Percentiles rank a stretch among this genome's conserved stretches.
Conservation (phyloP, 352 stramenopile genomes). For the Phytophthora cryptogea region DNA sequence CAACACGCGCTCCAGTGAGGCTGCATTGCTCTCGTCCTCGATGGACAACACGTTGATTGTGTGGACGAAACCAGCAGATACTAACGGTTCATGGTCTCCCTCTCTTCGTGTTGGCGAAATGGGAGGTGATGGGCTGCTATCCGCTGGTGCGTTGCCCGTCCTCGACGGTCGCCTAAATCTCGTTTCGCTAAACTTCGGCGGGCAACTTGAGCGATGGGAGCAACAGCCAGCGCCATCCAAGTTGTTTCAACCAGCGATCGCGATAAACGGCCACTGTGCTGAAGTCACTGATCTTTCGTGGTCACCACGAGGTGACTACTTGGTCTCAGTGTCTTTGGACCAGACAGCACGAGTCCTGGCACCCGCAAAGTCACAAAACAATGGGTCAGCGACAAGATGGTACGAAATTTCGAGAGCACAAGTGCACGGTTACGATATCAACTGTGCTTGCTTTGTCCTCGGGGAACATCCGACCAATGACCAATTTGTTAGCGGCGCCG, state of each 20-base stretch:
- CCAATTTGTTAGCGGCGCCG: conserved; percentile 74
- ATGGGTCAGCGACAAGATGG: conserved; percentile 29
- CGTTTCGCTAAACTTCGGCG: conserved; percentile 61
- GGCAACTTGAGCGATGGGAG: conserved; percentile 72
- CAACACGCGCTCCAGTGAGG: neutral
- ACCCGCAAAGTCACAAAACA: conserved; percentile 11
- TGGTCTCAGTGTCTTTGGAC: conserved; percentile 77
- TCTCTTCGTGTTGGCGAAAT: conserved; percentile 63
- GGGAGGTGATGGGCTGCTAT: conserved; percentile 56
- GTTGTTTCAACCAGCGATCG: conserved; percentile 53
- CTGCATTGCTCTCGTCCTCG: conserved; percentile 58
- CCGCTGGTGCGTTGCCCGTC: conserved; percentile 40
- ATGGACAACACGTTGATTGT: conserved; percentile 85
- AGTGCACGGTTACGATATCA: conserved; percentile 84
- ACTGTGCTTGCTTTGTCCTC: conserved; percentile 66
- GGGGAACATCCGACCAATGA: conserved; percentile 28
- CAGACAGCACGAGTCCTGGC: conserved; percentile 71
- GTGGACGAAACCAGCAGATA: conserved; percentile 43
- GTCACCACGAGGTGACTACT: conserved; percentile 60
- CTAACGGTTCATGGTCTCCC: conserved; percentile 43
- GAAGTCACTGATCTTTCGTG: conserved; percentile 72
- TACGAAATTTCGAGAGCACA: conserved; percentile 77
- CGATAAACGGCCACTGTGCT: conserved; percentile 59
- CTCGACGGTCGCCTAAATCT: conserved; percentile 44
- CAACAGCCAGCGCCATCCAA: conserved; percentile 53